phyloP scores from a whole-genome alignment of 2,329 filamentous ascomycete species.

The Neonectria coccinea region DNA sequence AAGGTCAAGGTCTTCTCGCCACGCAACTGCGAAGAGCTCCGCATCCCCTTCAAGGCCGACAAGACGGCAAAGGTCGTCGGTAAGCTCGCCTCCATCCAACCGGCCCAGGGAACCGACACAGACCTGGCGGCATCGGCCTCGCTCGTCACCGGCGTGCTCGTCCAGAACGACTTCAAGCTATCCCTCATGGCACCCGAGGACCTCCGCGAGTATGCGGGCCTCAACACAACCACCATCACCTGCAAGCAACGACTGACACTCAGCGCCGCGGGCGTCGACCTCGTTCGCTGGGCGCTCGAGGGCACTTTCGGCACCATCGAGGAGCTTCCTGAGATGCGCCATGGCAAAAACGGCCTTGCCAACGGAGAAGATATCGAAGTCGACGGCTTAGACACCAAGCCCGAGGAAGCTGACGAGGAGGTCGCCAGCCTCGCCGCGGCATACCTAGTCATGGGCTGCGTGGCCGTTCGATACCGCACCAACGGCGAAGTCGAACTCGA shows the following conservation, averaged over 20 bases:
- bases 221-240: constrained; percentile 93
- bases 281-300: constrained; percentile 94
- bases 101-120: constrained; percentile 60
- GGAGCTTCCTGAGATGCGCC: constrained; percentile 68
- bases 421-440: constrained; percentile 65
- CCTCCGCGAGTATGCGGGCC: constrained; percentile 93
- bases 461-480: constrained; percentile 81
- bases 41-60: constrained; percentile 94
- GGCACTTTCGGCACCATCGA: constrained; percentile 93
- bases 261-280: constrained; percentile 86
- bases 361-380: constrained; percentile 55
- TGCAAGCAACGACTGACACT: constrained; percentile 93
- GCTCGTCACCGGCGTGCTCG: constrained; percentile 88
- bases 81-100: constrained; percentile 84
- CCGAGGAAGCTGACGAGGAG: constrained; percentile 74
- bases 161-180: constrained; percentile 98
- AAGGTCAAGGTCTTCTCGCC: constrained; percentile 95
- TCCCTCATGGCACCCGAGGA: constrained; percentile 98
- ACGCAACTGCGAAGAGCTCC: constrained; percentile 92
- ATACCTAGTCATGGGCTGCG: constrained; percentile 88
- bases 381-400: constrained; percentile 47
- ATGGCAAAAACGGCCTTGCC: constrained; percentile 45
- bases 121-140: constrained; percentile 48
- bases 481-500: constrained; percentile 89
- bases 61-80: constrained; percentile 97